phyloP scores from a whole-genome alignment of 2,329 filamentous ascomycete genomes.

The Colletotrichum tropicale region DNA sequence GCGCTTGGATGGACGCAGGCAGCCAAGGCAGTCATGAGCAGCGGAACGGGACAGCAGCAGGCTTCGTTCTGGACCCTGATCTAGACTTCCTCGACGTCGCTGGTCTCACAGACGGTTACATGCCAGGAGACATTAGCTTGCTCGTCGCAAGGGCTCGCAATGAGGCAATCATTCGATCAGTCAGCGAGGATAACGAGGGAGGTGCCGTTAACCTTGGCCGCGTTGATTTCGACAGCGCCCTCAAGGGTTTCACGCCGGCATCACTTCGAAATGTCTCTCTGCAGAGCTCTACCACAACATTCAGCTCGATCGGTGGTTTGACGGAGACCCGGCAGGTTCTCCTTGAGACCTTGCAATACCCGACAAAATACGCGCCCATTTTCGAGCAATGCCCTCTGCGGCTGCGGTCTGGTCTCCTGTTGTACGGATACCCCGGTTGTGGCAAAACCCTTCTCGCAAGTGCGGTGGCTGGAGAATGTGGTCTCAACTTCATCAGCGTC shows the following conservation, averaged over 20 bases:
- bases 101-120: slow-evolving; percentile 94
- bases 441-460: slow-evolving; percentile 96
- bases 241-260: slow-evolving; percentile 92
- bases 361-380: slow-evolving; percentile 96
- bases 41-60: slow-evolving; percentile 47
- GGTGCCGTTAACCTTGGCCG: slow-evolving; percentile 67
- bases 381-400: slow-evolving; percentile 95
- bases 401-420: slow-evolving; percentile 87
- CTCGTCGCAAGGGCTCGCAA: slow-evolving; percentile 88
- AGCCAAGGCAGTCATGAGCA: slow-evolving; percentile 57
- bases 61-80: slow-evolving; percentile 75
- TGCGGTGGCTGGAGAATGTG: slow-evolving; percentile 96
- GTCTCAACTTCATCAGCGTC: slow-evolving; percentile 97
- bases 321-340: slow-evolving; percentile 87
- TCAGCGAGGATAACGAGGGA: slow-evolving; percentile 56
- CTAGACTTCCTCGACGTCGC: slow-evolving; percentile 93
- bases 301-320: slow-evolving; percentile 89
- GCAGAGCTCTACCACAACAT: slow-evolving; percentile 91
- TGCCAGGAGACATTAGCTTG: slow-evolving; percentile 91
- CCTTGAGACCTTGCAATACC: slow-evolving; percentile 93
- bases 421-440: slow-evolving; percentile 95
- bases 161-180: slow-evolving; percentile 87
- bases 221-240: slow-evolving; percentile 80
- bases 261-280: slow-evolving; percentile 93
- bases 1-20: slow-evolving; percentile 77